These are phyloP conservation scores for Mucor mucedo DNA, from an alignment of 371 early-diverging fungal genomes.

Conservation along the genomic window DNA sequence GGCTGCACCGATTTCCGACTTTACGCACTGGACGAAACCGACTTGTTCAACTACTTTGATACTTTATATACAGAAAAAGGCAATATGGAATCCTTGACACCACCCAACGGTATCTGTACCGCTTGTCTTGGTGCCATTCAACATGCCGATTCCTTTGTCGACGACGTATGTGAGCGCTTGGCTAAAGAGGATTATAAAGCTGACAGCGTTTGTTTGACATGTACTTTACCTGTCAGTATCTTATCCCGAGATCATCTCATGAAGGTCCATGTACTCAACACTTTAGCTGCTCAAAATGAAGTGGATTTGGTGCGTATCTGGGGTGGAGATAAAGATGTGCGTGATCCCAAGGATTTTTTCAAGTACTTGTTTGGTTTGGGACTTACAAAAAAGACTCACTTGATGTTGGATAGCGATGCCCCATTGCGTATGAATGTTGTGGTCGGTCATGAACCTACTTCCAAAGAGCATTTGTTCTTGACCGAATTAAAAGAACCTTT, in stretches of 20 bases:
- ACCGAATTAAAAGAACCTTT: conserved; percentile 62
- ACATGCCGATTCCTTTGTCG: conserved; percentile 40
- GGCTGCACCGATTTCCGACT: conserved; percentile 27
- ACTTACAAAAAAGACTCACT: conserved; percentile 31
- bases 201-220: conserved; percentile 46
- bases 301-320: conserved; percentile 3
- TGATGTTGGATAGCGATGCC: conserved; percentile 29
- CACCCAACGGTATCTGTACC: conserved; percentile 31
- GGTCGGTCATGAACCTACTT: conserved; percentile 62
- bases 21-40: conserved; percentile 35
- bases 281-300: conserved; percentile 1
- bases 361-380: conserved; percentile 46
- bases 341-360: conserved; percentile 59
- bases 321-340: conserved; percentile 12
- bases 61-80: conserved; percentile 1
- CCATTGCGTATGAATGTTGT: conserved; percentile 64
- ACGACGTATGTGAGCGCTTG: conserved; percentile 34
- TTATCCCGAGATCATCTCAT: conserved; percentile 58
- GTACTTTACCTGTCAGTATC: conserved; percentile 59
- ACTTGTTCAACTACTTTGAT: conserved; percentile 20
- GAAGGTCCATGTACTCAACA: conserved; percentile 26
- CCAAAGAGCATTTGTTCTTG: conserved; percentile 69
- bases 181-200: conserved; percentile 43
- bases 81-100: not conserved
- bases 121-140: conserved; percentile 59